Conservation (phyloP, 2,329 filamentous ascomycete genomes). For the Fusarium burgessii region DNA sequence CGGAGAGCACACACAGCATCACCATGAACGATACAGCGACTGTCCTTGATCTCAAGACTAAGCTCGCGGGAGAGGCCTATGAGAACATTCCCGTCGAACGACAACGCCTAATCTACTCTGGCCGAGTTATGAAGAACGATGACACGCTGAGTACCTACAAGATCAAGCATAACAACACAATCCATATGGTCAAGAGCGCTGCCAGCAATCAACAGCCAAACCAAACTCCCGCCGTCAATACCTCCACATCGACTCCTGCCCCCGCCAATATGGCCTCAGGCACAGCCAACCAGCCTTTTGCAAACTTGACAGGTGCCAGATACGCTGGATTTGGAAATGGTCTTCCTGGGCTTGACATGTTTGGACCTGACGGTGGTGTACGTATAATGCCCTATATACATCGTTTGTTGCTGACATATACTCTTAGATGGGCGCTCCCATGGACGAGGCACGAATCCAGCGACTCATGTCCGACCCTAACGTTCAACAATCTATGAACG, state of each 20-base stretch:
- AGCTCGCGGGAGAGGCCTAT: conserved; percentile 82
- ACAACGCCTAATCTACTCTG: conserved; percentile 97
- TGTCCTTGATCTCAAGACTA: conserved; percentile 88
- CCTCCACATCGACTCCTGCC: conserved; percentile 59
- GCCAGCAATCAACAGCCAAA: conserved; percentile 77
- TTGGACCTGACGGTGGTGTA: conserved; percentile 94
- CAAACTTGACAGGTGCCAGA: conserved; percentile 89
- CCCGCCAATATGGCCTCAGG: conserved; percentile 84
- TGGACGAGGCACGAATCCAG: conserved; percentile 83
- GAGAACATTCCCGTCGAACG: conserved; percentile 89
- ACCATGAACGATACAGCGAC: conserved; percentile 82
- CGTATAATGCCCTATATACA: conserved; percentile 55
- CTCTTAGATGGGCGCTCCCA: conserved; percentile 86
- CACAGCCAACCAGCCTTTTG: conserved; percentile 88
- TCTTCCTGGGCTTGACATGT: conserved; percentile 86
- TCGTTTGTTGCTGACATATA: conserved; percentile 18
- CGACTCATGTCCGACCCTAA: conserved; percentile 90
- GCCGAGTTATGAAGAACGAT: conserved; percentile 94
- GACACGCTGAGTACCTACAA: conserved; percentile 89
- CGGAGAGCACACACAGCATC: conserved; percentile 84
- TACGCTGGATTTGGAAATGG: conserved; percentile 89
- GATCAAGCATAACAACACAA: conserved; percentile 94
- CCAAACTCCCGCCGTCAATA: conserved; percentile 49
- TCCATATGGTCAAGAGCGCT: conserved; percentile 96
- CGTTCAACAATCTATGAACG: conserved; percentile 88